Evolutionary conservation across 2,329 filamentous ascomycete genomes (phyloP).

Genomic region (Fusarium incarnatum): DNA sequence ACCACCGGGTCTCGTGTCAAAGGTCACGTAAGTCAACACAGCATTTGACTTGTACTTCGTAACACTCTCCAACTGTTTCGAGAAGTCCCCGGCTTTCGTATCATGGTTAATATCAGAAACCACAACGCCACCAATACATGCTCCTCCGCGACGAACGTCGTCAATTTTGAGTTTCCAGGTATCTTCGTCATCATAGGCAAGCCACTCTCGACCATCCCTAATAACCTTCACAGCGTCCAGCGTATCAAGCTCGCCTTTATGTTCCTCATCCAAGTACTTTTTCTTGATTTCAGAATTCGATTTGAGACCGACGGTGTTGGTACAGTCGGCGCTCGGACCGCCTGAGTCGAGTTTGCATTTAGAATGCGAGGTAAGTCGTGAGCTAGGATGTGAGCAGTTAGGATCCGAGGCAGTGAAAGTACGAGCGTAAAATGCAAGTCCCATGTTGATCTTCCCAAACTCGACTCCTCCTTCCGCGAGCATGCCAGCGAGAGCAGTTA

Average conservation of each 20-base stretch:
- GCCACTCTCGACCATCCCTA: not conserved
- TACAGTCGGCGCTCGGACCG: not conserved
- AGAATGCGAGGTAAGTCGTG: no score
- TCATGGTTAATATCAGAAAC: slow-evolving; percentile 28
- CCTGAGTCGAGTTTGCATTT: not conserved
- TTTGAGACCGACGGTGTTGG: not conserved
- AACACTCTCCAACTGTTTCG: not conserved
- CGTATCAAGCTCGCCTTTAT: not conserved
- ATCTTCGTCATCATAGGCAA: slow-evolving; percentile 14
- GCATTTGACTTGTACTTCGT: not conserved
- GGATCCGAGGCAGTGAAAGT: not conserved
- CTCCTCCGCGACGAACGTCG: not conserved
- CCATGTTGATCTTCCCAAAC: slow-evolving; percentile 12
- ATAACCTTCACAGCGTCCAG: slow-evolving; percentile 3
- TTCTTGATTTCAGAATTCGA: slow-evolving; percentile 4
- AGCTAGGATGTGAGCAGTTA: not conserved
- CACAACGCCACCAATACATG: slow-evolving; percentile 24
- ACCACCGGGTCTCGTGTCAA: not conserved
- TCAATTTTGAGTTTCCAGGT: slow-evolving; percentile 19
- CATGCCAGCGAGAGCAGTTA: slow-evolving; percentile 14
- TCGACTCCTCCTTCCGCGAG: fast-evolving
- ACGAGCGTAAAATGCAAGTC: slow-evolving; percentile 21
- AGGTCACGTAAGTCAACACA: not conserved
- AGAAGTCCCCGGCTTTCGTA: slow-evolving; percentile 4
- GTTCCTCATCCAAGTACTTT: not conserved